Evolutionary conservation across 2,329 filamentous ascomycete genomes (phyloP).

Genomic region (Trichoderma sp.): DNA sequence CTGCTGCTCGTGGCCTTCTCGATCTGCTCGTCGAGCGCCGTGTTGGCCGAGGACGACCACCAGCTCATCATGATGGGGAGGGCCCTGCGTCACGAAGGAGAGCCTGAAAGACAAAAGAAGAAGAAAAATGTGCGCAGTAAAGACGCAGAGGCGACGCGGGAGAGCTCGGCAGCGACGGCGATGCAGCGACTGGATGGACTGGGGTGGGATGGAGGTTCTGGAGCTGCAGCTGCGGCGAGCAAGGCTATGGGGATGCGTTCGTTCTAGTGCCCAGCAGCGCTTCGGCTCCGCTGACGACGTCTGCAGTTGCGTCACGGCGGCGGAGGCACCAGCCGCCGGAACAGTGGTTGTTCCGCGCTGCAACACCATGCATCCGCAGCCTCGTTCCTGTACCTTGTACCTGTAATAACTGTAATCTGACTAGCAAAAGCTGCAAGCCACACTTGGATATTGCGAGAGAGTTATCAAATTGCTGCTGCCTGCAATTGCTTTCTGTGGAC

Average conservation of each 20-base stretch:
- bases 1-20: slow-evolving; percentile 94
- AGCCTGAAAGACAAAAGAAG: neutral
- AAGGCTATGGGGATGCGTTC: slow-evolving; percentile 17
- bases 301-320: slow-evolving; percentile 29
- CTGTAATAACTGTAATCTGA: slow-evolving; percentile 24
- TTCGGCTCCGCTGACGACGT: slow-evolving; percentile 27
- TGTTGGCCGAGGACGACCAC: slow-evolving; percentile 92
- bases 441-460: neutral
- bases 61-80: slow-evolving; percentile 73
- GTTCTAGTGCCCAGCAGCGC: slow-evolving; percentile 5
- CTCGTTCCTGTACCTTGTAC: slow-evolving; percentile 18
- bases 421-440: neutral
- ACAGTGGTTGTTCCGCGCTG: slow-evolving; percentile 25
- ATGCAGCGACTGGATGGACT: slow-evolving; percentile 20
- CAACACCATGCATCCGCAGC: neutral
- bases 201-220: slow-evolving; percentile 7
- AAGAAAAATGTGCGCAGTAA: neutral
- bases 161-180: slow-evolving; percentile 19
- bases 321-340: slow-evolving; percentile 24
- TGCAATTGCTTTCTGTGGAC: neutral
- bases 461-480: neutral
- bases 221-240: slow-evolving; percentile 13
- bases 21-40: slow-evolving; percentile 94
- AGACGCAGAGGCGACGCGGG: neutral
- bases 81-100: slow-evolving; percentile 22